phyloP scores from a whole-genome alignment of 192 early-diverging fungal species.

The Phlyctochytrium planicorne region DNA sequence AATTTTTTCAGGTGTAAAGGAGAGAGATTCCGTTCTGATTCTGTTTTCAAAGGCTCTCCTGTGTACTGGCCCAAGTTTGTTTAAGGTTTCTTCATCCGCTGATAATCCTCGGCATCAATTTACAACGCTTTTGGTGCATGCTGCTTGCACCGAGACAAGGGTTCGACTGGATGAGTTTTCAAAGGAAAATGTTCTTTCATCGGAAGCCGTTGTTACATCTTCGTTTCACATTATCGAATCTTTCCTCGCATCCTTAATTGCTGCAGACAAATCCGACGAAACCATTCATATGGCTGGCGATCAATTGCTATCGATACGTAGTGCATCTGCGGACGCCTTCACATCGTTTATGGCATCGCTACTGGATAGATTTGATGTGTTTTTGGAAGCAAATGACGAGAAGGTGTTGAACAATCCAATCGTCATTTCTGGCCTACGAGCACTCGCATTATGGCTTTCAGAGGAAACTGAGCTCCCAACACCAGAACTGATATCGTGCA shows the following conservation, averaged over 20 bases:
- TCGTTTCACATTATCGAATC: neutral
- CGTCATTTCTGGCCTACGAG: neutral
- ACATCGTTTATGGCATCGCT: neutral
- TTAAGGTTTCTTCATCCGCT: too few relatives aligned
- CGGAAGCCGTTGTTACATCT: neutral
- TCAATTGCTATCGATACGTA: neutral
- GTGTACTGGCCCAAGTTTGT: too few relatives aligned
- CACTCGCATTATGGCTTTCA: neutral
- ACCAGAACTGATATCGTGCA: neutral
- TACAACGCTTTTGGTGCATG: neutral
- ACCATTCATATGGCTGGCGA: neutral
- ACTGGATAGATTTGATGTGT: neutral
- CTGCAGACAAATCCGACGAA: neutral
- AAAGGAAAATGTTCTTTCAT: neutral
- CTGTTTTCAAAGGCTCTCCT: too few relatives aligned
- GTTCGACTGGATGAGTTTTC: constrained; percentile 3
- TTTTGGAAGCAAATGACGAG: neutral
- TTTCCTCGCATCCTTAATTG: neutral
- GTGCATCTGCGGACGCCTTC: neutral
- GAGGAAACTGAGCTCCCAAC: neutral
- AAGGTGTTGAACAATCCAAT: neutral
- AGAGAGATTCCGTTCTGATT: too few relatives aligned
- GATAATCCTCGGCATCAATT: too few relatives aligned
- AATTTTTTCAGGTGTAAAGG: too few relatives aligned
- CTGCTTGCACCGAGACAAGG: neutral